These are phyloP conservation scores for Podospora fimiseda DNA, from an alignment of 495 filamentous ascomycete genomes.

Conservation along the genomic window DNA sequence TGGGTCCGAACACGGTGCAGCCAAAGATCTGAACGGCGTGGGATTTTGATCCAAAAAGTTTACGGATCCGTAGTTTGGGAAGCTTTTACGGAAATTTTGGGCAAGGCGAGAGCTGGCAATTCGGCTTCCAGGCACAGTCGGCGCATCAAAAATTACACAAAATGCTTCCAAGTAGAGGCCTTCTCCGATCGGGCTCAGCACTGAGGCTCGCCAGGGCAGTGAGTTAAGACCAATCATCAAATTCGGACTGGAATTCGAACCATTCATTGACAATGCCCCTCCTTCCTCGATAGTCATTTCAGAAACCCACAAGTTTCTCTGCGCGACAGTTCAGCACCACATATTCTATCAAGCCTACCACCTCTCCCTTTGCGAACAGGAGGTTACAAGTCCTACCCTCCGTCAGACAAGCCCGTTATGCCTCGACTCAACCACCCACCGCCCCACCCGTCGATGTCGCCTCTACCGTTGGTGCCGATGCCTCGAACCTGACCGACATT, in stretches of 20 bases:
- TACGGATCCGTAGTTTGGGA: background rate
- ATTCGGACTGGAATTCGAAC: background rate
- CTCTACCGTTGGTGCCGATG: slow-evolving; percentile 3
- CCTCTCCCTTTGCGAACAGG: background rate
- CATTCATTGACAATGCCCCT: background rate
- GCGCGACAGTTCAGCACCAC: slow-evolving; percentile 25
- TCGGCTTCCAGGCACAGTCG: background rate
- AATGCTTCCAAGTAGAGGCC: slow-evolving; percentile 51
- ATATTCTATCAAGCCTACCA: background rate
- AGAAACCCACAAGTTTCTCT: slow-evolving; percentile 5
- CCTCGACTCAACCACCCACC: slow-evolving; percentile 24
- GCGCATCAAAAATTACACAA: slow-evolving; percentile 15
- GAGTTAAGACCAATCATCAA: slow-evolving; percentile 1
- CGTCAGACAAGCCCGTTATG: slow-evolving; percentile 24
- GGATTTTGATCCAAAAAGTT: slow-evolving; percentile 11
- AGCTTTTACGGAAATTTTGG: slow-evolving; percentile 9
- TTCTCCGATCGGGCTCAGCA: slow-evolving; percentile 37
- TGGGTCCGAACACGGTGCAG: background rate
- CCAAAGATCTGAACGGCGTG: background rate
- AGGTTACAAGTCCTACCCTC: slow-evolving; percentile 19
- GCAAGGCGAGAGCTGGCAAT: background rate
- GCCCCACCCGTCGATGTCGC: slow-evolving; percentile 5
- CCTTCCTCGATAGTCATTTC: slow-evolving; percentile 12
- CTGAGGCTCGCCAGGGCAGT: slow-evolving; percentile 34
- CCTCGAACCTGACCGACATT: slow-evolving; percentile 11